Evolutionary conservation across 768 basidiomycete species (phyloP).

Genomic region (Cyclocybe cylindracea): DNA sequence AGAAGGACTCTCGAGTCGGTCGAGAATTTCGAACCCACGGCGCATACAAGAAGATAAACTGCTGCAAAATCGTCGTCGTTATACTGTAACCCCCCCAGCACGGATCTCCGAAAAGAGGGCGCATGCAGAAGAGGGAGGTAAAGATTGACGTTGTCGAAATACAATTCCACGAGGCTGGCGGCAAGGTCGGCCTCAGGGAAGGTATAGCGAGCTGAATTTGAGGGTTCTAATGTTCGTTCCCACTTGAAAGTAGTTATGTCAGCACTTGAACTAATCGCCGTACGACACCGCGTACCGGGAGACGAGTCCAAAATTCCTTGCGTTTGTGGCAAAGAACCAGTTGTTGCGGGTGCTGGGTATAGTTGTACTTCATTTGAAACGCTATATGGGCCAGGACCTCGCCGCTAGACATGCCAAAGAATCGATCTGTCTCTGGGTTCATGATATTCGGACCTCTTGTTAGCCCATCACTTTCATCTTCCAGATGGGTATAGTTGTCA

Average conservation of each 20-base stretch:
- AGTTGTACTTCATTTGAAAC: background rate
- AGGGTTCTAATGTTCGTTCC: constrained; percentile 4
- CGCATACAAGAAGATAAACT: constrained; percentile 67
- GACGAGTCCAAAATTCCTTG: background rate
- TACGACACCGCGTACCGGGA: background rate
- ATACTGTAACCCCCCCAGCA: constrained; percentile 49
- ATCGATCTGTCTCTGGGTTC: too few relatives aligned
- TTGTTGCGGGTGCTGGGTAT: background rate
- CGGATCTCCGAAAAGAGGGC: constrained; percentile 56
- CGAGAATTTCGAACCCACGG: constrained; percentile 58
- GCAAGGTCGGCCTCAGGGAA: constrained; percentile 56
- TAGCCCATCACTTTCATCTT: too few relatives aligned
- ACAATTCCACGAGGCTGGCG: constrained; percentile 52
- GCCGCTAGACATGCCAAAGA: too few relatives aligned
- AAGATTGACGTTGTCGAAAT: constrained; percentile 57
- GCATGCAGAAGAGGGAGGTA: constrained; percentile 68
- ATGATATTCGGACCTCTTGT: too few relatives aligned
- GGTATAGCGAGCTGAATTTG: constrained; percentile 22
- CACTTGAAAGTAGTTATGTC: constrained; percentile 33
- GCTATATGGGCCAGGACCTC: background rate
- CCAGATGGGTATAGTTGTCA: too few relatives aligned
- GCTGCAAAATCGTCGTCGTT: constrained; percentile 51
- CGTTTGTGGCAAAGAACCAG: background rate
- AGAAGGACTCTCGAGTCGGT: constrained; percentile 55
- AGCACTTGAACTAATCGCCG: background rate